Evolutionary conservation across 495 filamentous ascomycete species (phyloP), one percentile per base, ranked within the genome.

Genomic region (Aspergillus wentii): DNA sequence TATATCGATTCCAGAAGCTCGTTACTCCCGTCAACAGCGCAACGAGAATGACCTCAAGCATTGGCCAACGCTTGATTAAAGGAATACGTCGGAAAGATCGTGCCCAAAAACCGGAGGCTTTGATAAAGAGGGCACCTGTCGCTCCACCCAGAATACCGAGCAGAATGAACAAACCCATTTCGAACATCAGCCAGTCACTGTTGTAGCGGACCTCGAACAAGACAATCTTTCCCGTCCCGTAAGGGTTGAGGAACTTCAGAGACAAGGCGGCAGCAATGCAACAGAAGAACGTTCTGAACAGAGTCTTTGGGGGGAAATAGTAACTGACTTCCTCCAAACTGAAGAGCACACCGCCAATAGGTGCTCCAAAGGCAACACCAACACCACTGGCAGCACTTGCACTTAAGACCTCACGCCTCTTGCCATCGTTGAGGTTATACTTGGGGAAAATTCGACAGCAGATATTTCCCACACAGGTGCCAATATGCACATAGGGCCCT

Each of bases 251-350:
- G 52, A 95, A 95, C 51, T 95, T 95, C 39, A 97, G 68, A 3
- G 90, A 88, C 17, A 98, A 57, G 0, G 92, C 85, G 16, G 92
- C 89, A 2, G 77, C 86, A 51, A 97, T 97, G 61, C 91, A 98
- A 61, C 89, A 95, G 64, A 96, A 98, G 69, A 98, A 97, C 1
- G 92, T 98, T 26, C 92, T 74, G 66, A 98, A 98, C 3, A 98
- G 77, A 2, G 91, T 96, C 64, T 98, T 97, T n/a, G 92, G 86
- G 3, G 91, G 92, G 60, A 96, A 96, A 57, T 95, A 98, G 59
- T 98, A 98, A 58, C 75, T 85, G 52, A 95, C 88, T 72, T 97
- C 91, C 62, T 97, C 91, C 17, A 97, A 64, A 38, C 88, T 88
- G 59, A 97, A 97, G 6, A 97, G 73, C 10, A 97, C 91, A 25